Conservation (phyloP, 371 early-diverging fungal genomes). For the Dinochytrium kinnereticum region DNA sequence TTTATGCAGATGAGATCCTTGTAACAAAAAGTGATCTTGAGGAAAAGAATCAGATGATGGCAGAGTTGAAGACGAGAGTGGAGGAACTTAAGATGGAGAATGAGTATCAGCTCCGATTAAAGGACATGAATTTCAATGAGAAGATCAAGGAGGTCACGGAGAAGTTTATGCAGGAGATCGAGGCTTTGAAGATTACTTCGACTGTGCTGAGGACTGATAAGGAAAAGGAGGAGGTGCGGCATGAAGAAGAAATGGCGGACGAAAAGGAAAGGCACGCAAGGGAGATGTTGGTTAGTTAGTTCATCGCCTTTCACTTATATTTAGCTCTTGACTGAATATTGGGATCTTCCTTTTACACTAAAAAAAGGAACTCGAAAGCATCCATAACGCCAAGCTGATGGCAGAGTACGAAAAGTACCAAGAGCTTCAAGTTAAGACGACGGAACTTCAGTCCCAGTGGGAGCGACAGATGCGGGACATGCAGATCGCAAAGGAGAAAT, state of each 20-base stretch:
- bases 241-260: conserved; percentile 55
- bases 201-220: conserved; percentile 59
- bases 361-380: conserved; percentile 53
- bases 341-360: conserved; percentile 1
- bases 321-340: no score
- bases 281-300: conserved; percentile 43
- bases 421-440: conserved; percentile 50
- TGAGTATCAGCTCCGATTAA: conserved; percentile 60
- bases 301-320: no score
- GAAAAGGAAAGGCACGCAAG: conserved; percentile 53
- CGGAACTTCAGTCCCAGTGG: conserved; percentile 57
- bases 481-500: conserved; percentile 48
- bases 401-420: conserved; percentile 65
- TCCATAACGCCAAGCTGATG: conserved; percentile 56
- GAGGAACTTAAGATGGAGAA: conserved; percentile 66
- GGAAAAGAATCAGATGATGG: conserved; percentile 55
- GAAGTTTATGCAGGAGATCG: conserved; percentile 62
- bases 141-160: conserved; percentile 61
- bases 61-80: conserved; percentile 56
- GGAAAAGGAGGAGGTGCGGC: conserved; percentile 58
- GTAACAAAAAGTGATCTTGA: conserved; percentile 61
- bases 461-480: conserved; percentile 56
- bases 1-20: conserved; percentile 58
- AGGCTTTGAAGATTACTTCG: conserved; percentile 55
- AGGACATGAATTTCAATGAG: conserved; percentile 62